Evolutionary conservation across 768 basidiomycete species (phyloP).

Genomic region (Trametes elegans): DNA sequence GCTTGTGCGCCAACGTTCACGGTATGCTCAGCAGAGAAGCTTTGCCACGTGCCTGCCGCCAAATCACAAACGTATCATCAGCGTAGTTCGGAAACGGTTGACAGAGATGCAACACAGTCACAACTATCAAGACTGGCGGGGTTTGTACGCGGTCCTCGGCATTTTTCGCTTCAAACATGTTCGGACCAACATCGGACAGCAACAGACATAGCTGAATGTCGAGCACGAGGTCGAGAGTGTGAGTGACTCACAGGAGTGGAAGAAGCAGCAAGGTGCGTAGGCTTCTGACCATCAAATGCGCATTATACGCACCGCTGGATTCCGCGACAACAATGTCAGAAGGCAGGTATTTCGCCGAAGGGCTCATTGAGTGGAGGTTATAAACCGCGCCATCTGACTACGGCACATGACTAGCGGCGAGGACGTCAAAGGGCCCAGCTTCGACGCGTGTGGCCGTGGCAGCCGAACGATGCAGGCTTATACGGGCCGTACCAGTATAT

Average conservation of each 20-base stretch:
- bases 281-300: not conserved
- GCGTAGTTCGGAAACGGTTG: not conserved
- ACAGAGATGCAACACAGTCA: not conserved
- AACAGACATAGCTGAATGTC: not conserved
- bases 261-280: not conserved
- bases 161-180: not conserved
- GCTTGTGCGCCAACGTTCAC: not conserved
- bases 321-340: not conserved
- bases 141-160: constrained; percentile 5
- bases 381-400: constrained; percentile 4
- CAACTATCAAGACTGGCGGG: not conserved
- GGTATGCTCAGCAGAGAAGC: not conserved
- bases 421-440: not conserved
- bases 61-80: not conserved
- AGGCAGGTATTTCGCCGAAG: constrained; percentile 4
- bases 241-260: not conserved
- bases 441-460: not conserved
- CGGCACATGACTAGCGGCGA: constrained; percentile 4
- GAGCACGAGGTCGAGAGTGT: no score
- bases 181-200: constrained; percentile 13
- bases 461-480: no score
- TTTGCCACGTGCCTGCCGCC: constrained; percentile 7
- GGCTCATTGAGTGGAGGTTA: constrained; percentile 1
- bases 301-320: not conserved
- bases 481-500: no score